Percentiles rank a stretch among this genome's conserved stretches.
Evolutionary conservation across 768 basidiomycete genomes (phyloP).

Genomic region (Trametes punicea): DNA sequence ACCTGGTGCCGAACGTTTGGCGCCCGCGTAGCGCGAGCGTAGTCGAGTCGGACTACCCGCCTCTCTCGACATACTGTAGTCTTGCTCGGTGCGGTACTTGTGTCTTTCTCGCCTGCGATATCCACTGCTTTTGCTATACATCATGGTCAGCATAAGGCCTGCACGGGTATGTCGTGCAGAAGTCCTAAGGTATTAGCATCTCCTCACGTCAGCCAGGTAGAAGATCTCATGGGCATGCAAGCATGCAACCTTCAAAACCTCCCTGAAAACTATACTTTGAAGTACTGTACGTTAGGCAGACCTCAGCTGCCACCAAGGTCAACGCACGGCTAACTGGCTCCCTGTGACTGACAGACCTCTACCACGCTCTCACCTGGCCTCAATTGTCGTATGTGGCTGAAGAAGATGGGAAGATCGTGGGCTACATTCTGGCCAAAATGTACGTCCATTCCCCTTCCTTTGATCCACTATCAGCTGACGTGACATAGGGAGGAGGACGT

Average conservation of each 20-base stretch:
- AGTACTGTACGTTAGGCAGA: slow-evolving; percentile 53
- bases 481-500: slow-evolving; percentile 64
- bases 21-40: no score
- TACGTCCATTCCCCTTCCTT: slow-evolving; percentile 34
- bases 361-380: slow-evolving; percentile 90
- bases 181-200: neutral
- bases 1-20: no score
- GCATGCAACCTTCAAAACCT: slow-evolving; percentile 90
- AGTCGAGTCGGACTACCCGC: no score
- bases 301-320: neutral
- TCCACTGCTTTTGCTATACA: neutral
- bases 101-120: neutral
- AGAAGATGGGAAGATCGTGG: slow-evolving; percentile 87
- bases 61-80: neutral
- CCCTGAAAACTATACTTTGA: slow-evolving; percentile 87
- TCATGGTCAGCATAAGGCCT: slow-evolving; percentile 42
- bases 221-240: slow-evolving; percentile 91
- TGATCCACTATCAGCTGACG: neutral
- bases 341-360: slow-evolving; percentile 57
- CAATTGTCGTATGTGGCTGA: slow-evolving; percentile 92
- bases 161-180: slow-evolving; percentile 30
- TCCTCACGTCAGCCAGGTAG: slow-evolving; percentile 50
- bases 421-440: slow-evolving; percentile 97
- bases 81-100: neutral
- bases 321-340: neutral